Percentiles rank a stretch among this genome's conserved stretches.
Conservation (phyloP, 2,329 filamentous ascomycete species). For the Aureobasidium uvarum region DNA sequence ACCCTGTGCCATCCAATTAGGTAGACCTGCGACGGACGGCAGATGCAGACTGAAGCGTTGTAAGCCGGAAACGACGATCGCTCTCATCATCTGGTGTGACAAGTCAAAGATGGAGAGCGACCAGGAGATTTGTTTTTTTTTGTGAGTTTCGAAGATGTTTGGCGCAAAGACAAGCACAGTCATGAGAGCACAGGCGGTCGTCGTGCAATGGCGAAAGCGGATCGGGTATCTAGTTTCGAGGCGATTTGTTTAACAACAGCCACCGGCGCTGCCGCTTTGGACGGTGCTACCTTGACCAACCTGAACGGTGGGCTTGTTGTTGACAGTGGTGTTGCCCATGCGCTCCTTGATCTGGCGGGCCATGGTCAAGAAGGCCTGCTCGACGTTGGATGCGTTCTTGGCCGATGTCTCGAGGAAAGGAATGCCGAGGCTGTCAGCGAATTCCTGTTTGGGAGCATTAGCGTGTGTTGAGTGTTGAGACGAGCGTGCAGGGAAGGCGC, state of each 20-base stretch:
- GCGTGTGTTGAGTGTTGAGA: neutral
- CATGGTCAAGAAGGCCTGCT: constrained; percentile 99
- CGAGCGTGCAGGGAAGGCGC: constrained; percentile 37
- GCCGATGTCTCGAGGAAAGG: constrained; percentile 99
- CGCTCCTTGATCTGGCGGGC: constrained; percentile 99
- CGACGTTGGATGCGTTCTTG: constrained; percentile 99
- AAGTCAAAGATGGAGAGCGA: constrained; percentile 14
- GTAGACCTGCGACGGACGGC: constrained; percentile 2
- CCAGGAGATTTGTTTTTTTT: constrained; percentile 8
- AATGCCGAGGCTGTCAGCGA: constrained; percentile 97
- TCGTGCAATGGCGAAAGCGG: constrained; percentile 2
- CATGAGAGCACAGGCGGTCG: constrained; percentile 4
- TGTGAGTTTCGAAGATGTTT: neutral
- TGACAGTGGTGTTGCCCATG: constrained; percentile 96
- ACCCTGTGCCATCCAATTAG: constrained; percentile 7
- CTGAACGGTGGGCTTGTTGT: constrained; percentile 97
- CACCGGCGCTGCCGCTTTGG: constrained; percentile 76
- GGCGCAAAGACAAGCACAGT: constrained; percentile 11
- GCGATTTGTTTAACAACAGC: constrained; percentile 73
- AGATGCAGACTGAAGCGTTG: neutral
- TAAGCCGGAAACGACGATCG: neutral
- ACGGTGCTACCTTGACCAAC: constrained; percentile 94
- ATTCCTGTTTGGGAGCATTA: constrained; percentile 64
- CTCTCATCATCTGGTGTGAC: neutral
- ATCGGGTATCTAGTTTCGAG: constrained; percentile 6